Conservation (phyloP, 305 asterid genomes). For the Fraxinus velutina region DNA sequence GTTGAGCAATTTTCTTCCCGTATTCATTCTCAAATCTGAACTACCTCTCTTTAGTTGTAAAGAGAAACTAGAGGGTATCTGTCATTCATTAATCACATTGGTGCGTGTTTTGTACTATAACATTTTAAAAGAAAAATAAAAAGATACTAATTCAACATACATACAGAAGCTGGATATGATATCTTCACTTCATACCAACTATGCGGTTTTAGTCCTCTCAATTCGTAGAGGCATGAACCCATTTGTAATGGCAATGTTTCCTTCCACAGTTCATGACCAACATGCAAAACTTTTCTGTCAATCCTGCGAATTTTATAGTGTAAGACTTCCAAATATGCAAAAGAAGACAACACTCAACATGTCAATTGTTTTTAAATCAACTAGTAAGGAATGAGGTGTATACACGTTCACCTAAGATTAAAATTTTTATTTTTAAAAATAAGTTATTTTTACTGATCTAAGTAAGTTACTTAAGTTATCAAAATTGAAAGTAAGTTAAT, state of each 20-base stretch:
- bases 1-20: slow-evolving; percentile 63
- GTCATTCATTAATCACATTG: slow-evolving; percentile 14
- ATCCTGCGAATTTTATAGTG: slow-evolving; percentile 32
- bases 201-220: slow-evolving; percentile 58
- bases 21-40: slow-evolving; percentile 42
- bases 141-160: slow-evolving; percentile 27
- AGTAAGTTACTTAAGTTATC: not conserved
- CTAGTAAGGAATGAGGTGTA: not conserved
- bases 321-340: not conserved
- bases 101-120: not conserved
- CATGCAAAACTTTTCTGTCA: slow-evolving; percentile 41
- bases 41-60: slow-evolving; percentile 52
- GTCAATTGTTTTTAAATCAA: not conserved
- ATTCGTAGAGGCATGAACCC: slow-evolving; percentile 22
- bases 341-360: not conserved
- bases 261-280: slow-evolving; percentile 62
- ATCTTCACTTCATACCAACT: slow-evolving; percentile 86
- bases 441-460: not conserved
- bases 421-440: not conserved
- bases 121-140: not conserved
- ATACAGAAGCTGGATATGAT: slow-evolving; percentile 91
- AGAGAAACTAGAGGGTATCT: slow-evolving; percentile 75
- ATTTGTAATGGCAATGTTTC: slow-evolving; percentile 31
- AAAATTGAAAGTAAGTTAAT: not conserved
- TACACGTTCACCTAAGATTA: not conserved